Evolutionary conservation across 2,329 filamentous ascomycete species (phyloP), one percentile per base, ranked within the genome.

Genomic region (Sclerotinia minor): DNA sequence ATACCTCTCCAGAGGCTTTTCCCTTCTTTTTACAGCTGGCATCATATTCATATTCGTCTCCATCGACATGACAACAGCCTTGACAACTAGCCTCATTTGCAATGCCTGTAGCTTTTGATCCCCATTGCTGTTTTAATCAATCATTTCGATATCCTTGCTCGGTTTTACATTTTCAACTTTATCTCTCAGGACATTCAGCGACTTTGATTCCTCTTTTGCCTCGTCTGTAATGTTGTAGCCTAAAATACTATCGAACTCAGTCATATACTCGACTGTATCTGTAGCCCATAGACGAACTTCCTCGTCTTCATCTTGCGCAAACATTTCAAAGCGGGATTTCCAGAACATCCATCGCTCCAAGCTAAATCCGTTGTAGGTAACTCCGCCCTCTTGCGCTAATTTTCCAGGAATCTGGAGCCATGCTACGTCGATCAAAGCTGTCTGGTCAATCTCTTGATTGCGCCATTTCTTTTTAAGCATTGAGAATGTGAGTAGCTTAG

Each of bases 71-170:
- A 53, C 3, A 9, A 8, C 15, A 7, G 32, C 17, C 26, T 21
- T 32, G 15, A 21, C 4, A 21, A 29, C 19, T 6, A 32, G 7
- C 17, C 19, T 32, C 2, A 1, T 24, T 29, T 24, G 1, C 2
- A n/a, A 47, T 45, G 1, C 3, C 2, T 17, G 15, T 49, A 35
- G 6, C 6, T 11, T 24, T 19, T 19, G 1, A 5, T 49, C 7
- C 8, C 21, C 13, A 24, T 35, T 15, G 5, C 15, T 1, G 1
- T n/a, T 17, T 1, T 32, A 2, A 35, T n/a, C 5, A 2, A 5
- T 21, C 5, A 3, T 32, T 3, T 7, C 11, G 2, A 15, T n/a
- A 11, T 2, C 8, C 29, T 8, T 47, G 7, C n/a, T 49, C 26
- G 1, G 19, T 6, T 32, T 32, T n/a, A 5, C 5, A 9, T 35